Evolutionary conservation across 768 basidiomycete genomes (phyloP).

Genomic region (Trametes cubensis): DNA sequence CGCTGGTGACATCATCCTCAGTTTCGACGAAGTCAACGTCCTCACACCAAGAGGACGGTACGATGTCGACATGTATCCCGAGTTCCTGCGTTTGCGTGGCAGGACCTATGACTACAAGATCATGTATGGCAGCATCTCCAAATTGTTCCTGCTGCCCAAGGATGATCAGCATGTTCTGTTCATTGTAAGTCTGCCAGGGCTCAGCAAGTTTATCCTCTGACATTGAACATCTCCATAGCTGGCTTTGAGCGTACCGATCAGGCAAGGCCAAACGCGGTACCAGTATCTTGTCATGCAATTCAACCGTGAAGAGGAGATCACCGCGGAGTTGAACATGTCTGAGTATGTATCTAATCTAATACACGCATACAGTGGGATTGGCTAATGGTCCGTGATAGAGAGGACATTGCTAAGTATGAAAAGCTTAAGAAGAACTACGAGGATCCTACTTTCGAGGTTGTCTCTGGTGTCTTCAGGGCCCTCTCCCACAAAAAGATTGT

Average conservation of each 20-base stretch:
- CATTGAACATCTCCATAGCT: slow-evolving; percentile 51
- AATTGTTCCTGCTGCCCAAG: slow-evolving; percentile 91
- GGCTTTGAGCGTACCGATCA: slow-evolving; percentile 88
- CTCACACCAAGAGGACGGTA: slow-evolving; percentile 95
- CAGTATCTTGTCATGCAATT: slow-evolving; percentile 99
- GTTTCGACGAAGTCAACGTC: slow-evolving; percentile 94
- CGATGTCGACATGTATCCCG: slow-evolving; percentile 97
- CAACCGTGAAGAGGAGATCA: slow-evolving; percentile 95
- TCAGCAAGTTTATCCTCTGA: background rate
- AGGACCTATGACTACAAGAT: slow-evolving; percentile 99
- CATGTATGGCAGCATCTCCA: slow-evolving; percentile 82
- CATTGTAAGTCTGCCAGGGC: slow-evolving; percentile 55
- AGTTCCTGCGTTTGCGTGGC: slow-evolving; percentile 92
- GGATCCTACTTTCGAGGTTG: slow-evolving; percentile 92
- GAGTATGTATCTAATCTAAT: slow-evolving; percentile 59
- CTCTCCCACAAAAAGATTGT: slow-evolving; percentile 91
- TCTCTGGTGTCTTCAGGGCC: slow-evolving; percentile 91
- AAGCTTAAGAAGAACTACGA: slow-evolving; percentile 93
- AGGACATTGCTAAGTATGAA: slow-evolving; percentile 77
- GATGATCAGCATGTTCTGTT: slow-evolving; percentile 96
- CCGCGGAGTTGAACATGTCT: slow-evolving; percentile 89
- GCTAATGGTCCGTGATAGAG: slow-evolving; percentile 45
- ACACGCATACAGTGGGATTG: background rate
- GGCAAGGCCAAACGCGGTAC: slow-evolving; percentile 97
- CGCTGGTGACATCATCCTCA: slow-evolving; percentile 87